Base-by-base conservation (phyloP, 352 stramenopile species). In the Phytophthora tubulina region DNA sequence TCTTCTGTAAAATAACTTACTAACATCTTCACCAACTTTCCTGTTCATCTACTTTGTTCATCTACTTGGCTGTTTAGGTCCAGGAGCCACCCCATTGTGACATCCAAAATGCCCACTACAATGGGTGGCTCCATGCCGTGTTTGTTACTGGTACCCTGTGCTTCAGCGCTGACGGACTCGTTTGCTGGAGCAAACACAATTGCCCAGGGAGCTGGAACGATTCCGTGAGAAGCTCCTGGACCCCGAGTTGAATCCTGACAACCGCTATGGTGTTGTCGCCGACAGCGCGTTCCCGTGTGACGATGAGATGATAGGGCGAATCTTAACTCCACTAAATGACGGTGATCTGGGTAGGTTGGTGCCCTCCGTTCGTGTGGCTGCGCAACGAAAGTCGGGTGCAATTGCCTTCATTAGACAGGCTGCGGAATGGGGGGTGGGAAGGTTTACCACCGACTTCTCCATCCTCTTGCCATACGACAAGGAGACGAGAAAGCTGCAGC, bases 131-230 rank as follows among this genome's bases (percentile, higher is more conserved):
- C 1, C 67, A 74, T 13, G 21, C 11, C n/a, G 63, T 56, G 4
- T 65, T 65, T 14, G 38, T 70, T 0, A 70, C 67, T 0, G 58
- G 35, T 0, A 70, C 58, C 0, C 10, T 69, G 6, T 67, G 52
- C 27, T 74, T 74, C 31, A 42, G n/a, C 6, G 67, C 49, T 6
- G 58, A 65, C 33, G 67, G 52, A 6, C 55, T 51, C 0, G 70
- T 70, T 46, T 21, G 69, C 0, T 74, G 57, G 67, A n/a, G 7
- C 0, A 54, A 56, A 15, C 44, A 74, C 42, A 69, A 64, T n/a
- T 74, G 62, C 27, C 38, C 45, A 0, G 58, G 58, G 31, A 64
- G 42, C 6, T 74, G 67, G 67, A 74, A 70, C 36, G 58, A 74
- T 52, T 72, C 11, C 13, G 46, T 3, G 5, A 39, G 2, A 66